Evolutionary conservation across 2,329 filamentous ascomycete genomes (phyloP).

Genomic region (Cercospora brassicicola): DNA sequence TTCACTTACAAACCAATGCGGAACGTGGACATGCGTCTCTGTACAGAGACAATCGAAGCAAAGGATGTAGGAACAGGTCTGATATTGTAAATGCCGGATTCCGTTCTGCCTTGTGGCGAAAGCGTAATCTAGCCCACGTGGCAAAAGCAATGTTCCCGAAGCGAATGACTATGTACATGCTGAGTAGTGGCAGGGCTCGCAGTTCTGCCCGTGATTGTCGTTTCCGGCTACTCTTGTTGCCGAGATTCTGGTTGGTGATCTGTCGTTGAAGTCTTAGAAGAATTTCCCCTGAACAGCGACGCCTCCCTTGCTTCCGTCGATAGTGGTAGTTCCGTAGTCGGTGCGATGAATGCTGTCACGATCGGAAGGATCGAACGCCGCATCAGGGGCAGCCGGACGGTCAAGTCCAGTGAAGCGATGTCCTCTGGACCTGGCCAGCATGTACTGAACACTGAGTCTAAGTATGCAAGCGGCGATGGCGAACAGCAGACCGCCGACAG

Average conservation of each 20-base stretch:
- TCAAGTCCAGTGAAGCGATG: constrained; percentile 68
- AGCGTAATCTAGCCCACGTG: not conserved
- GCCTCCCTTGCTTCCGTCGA: not conserved
- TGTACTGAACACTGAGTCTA: constrained; percentile 61
- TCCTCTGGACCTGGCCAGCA: constrained; percentile 59
- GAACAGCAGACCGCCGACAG: constrained; percentile 72
- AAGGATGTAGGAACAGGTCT: too few species aligned
- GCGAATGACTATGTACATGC: not conserved
- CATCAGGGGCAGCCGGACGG: constrained; percentile 43
- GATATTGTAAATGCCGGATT: too few species aligned
- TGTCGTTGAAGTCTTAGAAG: constrained; percentile 2
- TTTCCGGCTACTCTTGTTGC: not conserved
- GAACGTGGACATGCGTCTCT: too few species aligned
- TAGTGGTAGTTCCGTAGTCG: constrained; percentile 9
- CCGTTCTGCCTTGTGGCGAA: too few species aligned
- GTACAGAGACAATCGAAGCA: too few species aligned
- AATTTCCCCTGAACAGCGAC: constrained; percentile 6
- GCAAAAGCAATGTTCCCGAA: not conserved
- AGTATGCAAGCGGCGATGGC: constrained; percentile 62
- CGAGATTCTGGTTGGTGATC: not conserved
- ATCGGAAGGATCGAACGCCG: constrained; percentile 19
- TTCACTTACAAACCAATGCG: too few species aligned
- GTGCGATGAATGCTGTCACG: constrained; percentile 15
- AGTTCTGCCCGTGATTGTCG: not conserved
- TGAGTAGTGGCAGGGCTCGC: too few species aligned